These are phyloP conservation scores for Beauveria rudraprayagi DNA, from an alignment of 2,329 filamentous ascomycete genomes.

Conservation along the genomic window DNA sequence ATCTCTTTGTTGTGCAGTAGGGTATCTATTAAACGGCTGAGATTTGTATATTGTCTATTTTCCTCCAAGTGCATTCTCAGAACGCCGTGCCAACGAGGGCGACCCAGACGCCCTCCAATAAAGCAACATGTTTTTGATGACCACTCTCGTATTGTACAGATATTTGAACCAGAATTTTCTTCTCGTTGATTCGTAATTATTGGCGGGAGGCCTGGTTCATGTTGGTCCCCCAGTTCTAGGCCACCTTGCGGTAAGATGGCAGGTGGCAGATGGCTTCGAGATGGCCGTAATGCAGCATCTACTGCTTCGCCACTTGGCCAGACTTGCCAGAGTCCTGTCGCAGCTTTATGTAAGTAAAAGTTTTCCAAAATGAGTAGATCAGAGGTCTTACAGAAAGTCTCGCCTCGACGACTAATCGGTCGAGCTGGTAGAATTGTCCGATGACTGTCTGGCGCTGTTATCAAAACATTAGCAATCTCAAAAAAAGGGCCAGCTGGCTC, in stretches of 20 bases:
- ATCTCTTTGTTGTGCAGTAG: not conserved
- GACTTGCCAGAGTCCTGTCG: constrained; percentile 63
- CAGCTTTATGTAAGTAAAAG: constrained; percentile 27
- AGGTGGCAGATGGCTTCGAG: not conserved
- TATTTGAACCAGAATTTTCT: not conserved
- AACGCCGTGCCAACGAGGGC: constrained; percentile 10
- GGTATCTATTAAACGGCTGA: not conserved
- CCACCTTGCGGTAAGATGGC: not conserved
- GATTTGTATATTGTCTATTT: constrained; percentile 12
- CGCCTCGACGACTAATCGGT: constrained; percentile 85
- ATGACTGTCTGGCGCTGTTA: constrained; percentile 83
- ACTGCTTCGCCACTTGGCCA: constrained; percentile 64
- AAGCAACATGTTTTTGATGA: constrained; percentile 6
- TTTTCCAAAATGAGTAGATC: not conserved
- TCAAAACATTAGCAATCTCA: constrained; percentile 9
- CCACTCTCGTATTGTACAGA: constrained; percentile 12
- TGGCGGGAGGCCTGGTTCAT: not conserved
- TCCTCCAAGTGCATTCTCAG: constrained; percentile 4
- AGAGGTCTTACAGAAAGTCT: constrained; percentile 60
- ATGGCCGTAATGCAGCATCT: constrained; percentile 63
- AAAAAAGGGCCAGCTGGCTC: not conserved
- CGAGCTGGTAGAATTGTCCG: constrained; percentile 89
- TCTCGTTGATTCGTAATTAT: not conserved
- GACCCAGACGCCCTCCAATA: constrained; percentile 1
- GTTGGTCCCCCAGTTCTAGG: not conserved